Evolutionary conservation across 2,329 filamentous ascomycete species (phyloP).

Genomic region (Pyrenochaeta sp.): DNA sequence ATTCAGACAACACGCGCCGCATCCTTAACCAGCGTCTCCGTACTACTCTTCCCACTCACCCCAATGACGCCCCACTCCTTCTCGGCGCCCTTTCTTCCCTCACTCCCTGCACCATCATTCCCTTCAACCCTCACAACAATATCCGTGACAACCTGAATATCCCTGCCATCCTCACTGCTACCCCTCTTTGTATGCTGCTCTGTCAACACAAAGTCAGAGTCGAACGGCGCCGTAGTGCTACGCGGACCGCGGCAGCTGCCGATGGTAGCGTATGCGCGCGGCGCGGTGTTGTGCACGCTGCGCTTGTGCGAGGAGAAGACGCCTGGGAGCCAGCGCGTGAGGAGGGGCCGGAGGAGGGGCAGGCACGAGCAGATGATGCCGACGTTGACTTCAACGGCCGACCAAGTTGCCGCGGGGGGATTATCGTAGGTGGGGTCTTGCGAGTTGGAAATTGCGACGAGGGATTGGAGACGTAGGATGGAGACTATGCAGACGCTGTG

Average conservation of each 20-base stretch:
- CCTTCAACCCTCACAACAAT: conserved; percentile 30
- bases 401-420: conserved; percentile 40
- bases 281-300: conserved; percentile 12
- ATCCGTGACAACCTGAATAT: conserved; percentile 36
- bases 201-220: too few species aligned
- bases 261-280: conserved; percentile 16
- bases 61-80: conserved; percentile 6
- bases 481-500: conserved; percentile 45
- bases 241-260: conserved; percentile 15
- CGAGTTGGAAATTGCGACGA: conserved; percentile 41
- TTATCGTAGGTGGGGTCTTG: conserved; percentile 42
- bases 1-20: background rate
- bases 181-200: conserved; percentile 1
- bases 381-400: conserved; percentile 39
- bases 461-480: conserved; percentile 42
- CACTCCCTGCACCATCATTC: conserved; percentile 8
- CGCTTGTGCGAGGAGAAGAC: conserved; percentile 26
- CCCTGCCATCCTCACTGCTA: conserved; percentile 7
- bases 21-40: conserved; percentile 20
- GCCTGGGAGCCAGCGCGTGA: conserved; percentile 31
- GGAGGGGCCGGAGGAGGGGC: conserved; percentile 36
- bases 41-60: conserved; percentile 12
- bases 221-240: too few species aligned
- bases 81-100: conserved; percentile 13
- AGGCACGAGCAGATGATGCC: conserved; percentile 45